Evolutionary conservation across 176 grass and related monocot species (phyloP).

Genomic region (Musa itinerans): DNA sequence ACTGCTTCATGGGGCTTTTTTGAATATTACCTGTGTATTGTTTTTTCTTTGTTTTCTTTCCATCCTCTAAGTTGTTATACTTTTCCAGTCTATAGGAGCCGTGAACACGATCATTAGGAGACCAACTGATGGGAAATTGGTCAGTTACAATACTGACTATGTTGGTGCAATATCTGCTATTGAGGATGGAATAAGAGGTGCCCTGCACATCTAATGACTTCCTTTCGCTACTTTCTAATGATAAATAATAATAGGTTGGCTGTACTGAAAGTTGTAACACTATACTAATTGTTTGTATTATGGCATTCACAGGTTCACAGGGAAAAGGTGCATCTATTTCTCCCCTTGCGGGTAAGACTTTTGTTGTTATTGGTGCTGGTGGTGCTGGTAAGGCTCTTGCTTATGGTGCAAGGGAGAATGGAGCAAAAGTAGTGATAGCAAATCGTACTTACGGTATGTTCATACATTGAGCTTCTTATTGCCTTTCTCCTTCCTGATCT

Average conservation of each 20-base stretch:
- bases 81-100: constrained; percentile 63
- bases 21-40: too few species aligned
- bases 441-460: constrained; percentile 84
- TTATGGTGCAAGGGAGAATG: constrained; percentile 95
- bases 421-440: constrained; percentile 89
- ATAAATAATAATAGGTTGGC: background rate
- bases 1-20: too few species aligned
- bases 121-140: constrained; percentile 63
- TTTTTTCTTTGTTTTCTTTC: background rate
- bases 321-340: constrained; percentile 20
- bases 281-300: background rate
- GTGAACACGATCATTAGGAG: constrained; percentile 88
- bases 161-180: constrained; percentile 98
- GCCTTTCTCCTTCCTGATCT: too few species aligned
- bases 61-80: constrained; percentile 17
- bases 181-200: constrained; percentile 96
- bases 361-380: constrained; percentile 92
- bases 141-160: constrained; percentile 95
- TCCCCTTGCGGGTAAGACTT: constrained; percentile 62
- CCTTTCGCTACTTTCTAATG: background rate
- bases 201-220: constrained; percentile 21
- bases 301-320: background rate
- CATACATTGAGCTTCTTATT: too few species aligned
- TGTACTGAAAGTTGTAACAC: background rate
- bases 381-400: constrained; percentile 96